Conservation (phyloP, 345 rosid genomes). For the Hibiscus tridactylites region DNA sequence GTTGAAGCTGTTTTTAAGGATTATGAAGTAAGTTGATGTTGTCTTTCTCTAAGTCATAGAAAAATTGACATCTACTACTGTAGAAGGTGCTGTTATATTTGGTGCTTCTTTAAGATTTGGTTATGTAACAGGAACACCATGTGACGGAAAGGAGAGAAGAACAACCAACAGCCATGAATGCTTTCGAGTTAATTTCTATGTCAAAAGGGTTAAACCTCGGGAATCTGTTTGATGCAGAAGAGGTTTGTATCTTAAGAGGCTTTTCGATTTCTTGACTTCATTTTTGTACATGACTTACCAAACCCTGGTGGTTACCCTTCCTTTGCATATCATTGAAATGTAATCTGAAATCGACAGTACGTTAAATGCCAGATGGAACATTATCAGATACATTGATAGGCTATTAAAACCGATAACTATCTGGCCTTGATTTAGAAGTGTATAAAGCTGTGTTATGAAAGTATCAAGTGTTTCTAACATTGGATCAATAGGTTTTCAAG, state of each 20-base stretch:
- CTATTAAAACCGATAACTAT: background rate
- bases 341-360: background rate
- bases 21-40: slow-evolving; percentile 51
- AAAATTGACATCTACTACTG: background rate
- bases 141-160: slow-evolving; percentile 81
- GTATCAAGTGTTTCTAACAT: background rate
- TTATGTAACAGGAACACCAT: slow-evolving; percentile 58
- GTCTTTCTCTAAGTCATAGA: background rate
- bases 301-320: background rate
- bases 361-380: no score
- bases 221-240: slow-evolving; percentile 71
- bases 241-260: slow-evolving; percentile 39
- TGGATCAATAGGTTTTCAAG: background rate
- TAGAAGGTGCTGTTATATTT: background rate
- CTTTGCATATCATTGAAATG: background rate
- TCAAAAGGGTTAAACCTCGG: slow-evolving; percentile 82
- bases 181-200: slow-evolving; percentile 90
- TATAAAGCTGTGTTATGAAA: no score
- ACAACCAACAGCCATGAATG: slow-evolving; percentile 81
- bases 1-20: slow-evolving; percentile 93
- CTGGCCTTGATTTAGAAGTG: background rate
- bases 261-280: background rate
- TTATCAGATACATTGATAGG: background rate
- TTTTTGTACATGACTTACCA: background rate
- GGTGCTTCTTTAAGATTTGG: background rate